phyloP scores from a whole-genome alignment of 73 alveolate genomes.

The Paramecium sonneborni region DNA sequence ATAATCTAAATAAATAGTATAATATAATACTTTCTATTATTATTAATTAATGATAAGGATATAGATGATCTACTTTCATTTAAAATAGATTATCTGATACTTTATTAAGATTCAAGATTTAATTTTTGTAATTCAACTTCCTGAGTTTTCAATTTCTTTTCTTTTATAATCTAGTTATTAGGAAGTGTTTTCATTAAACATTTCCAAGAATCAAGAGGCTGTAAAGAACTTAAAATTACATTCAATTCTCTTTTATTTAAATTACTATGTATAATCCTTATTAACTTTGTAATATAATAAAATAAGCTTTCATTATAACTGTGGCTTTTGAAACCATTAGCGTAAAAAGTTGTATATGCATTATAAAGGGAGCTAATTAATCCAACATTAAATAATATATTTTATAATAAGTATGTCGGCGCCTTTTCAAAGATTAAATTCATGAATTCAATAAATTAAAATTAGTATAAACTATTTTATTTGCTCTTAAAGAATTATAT shows the following conservation, averaged over 20 bases:
- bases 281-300: background rate
- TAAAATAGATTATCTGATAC: background rate
- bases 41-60: background rate
- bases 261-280: background rate
- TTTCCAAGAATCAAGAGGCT: background rate
- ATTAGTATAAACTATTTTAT: background rate
- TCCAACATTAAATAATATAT: conserved; percentile 12
- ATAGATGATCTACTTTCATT: background rate
- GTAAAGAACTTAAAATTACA: background rate
- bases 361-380: background rate
- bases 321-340: background rate
- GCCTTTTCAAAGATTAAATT: background rate
- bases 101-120: background rate
- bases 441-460: background rate
- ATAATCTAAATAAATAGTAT: background rate
- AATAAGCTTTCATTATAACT: background rate
- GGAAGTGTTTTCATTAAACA: background rate
- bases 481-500: background rate
- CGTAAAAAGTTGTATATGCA: background rate
- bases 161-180: background rate
- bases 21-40: background rate
- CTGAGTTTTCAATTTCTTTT: background rate
- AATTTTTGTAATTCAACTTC: background rate
- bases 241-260: background rate
- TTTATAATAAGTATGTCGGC: background rate